phyloP scores from a whole-genome alignment of 2,329 filamentous ascomycete species.

The Zasmidium citrigriseum region DNA sequence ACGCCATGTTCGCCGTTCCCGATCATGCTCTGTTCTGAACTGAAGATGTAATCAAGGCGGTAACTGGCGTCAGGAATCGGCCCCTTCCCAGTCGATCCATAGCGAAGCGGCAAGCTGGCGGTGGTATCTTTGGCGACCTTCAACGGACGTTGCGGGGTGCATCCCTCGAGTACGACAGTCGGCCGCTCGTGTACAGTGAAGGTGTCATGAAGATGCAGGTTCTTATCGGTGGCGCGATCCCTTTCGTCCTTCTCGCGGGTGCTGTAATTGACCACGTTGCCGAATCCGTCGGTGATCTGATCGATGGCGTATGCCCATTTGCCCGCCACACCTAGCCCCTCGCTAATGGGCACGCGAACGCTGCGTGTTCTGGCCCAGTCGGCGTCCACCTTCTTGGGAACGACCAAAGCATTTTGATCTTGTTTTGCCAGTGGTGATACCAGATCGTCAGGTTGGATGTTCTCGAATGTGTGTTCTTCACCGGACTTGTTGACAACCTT shows the following conservation, averaged over 20 bases:
- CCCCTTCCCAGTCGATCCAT: conserved; percentile 62
- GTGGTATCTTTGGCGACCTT: conserved; percentile 76
- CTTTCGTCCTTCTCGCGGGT: conserved; percentile 67
- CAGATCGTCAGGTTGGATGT: conserved; percentile 85
- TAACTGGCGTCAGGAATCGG: conserved; percentile 66
- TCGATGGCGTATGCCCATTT: conserved; percentile 89
- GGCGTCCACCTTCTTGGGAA: conserved; percentile 63
- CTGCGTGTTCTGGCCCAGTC: conserved; percentile 78
- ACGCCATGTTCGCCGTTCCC: conserved; percentile 70
- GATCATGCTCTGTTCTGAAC: conserved; percentile 68
- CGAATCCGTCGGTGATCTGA: conserved; percentile 86
- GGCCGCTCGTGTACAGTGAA: conserved; percentile 89
- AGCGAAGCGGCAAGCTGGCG: conserved; percentile 69
- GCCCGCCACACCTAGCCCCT: conserved; percentile 77
- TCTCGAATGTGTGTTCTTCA: conserved; percentile 86
- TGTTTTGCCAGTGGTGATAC: conserved; percentile 72
- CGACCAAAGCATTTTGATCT: conserved; percentile 53
- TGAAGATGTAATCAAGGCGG: conserved; percentile 79
- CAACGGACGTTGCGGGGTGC: conserved; percentile 76
- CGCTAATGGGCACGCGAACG: conserved; percentile 82
- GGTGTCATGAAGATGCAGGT: conserved; percentile 66
- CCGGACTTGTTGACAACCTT: conserved; percentile 82
- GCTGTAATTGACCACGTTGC: conserved; percentile 79
- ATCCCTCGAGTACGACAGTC: conserved; percentile 68
- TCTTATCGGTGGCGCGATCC: conserved; percentile 44